These are phyloP conservation scores for Colletotrichum caudatum DNA, from an alignment of 2,329 filamentous ascomycete genomes.

Conservation along the genomic window DNA sequence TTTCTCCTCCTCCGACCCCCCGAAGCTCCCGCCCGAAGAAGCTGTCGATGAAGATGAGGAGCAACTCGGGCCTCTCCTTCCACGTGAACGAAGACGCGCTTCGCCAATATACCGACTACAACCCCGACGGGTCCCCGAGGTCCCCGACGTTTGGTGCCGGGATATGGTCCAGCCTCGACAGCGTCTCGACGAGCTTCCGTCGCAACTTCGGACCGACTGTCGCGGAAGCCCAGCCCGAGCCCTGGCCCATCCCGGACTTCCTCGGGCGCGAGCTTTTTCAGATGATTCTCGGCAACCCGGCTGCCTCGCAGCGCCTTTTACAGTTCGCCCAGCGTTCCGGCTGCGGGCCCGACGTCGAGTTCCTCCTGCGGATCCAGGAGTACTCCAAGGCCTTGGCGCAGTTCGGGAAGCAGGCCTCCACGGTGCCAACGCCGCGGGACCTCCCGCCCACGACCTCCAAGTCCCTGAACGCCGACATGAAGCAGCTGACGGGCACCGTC, in stretches of 20 bases:
- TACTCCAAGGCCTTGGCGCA: slow-evolving; percentile 60
- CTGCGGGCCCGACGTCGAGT: slow-evolving; percentile 64
- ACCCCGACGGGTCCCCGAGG: slow-evolving; percentile 53
- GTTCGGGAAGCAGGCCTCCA: slow-evolving; percentile 53
- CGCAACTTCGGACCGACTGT: slow-evolving; percentile 33
- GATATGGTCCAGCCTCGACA: slow-evolving; percentile 43
- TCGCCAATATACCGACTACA: slow-evolving; percentile 61
- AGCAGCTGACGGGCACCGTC: slow-evolving; percentile 56
- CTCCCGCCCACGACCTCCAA: slow-evolving; percentile 56
- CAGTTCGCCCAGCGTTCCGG: slow-evolving; percentile 62
- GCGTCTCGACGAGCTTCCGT: slow-evolving; percentile 39
- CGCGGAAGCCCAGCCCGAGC: slow-evolving; percentile 24
- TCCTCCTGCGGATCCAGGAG: slow-evolving; percentile 62
- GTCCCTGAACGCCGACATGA: slow-evolving; percentile 60
- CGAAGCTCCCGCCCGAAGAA: slow-evolving; percentile 43
- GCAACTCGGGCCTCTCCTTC: slow-evolving; percentile 60
- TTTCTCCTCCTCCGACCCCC: slow-evolving; percentile 47
- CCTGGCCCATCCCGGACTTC: slow-evolving; percentile 58
- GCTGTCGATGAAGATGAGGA: slow-evolving; percentile 52
- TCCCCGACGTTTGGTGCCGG: slow-evolving; percentile 42
- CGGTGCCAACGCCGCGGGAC: slow-evolving; percentile 58
- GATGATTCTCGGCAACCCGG: slow-evolving; percentile 62
- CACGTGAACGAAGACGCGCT: slow-evolving; percentile 59
- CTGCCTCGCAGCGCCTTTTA: slow-evolving; percentile 59
- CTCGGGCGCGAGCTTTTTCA: slow-evolving; percentile 63